A percentile compares a stretch with the other conserved stretches of the same genome.
Conservation (phyloP, 495 filamentous ascomycete genomes). For the Podospora comata region DNA sequence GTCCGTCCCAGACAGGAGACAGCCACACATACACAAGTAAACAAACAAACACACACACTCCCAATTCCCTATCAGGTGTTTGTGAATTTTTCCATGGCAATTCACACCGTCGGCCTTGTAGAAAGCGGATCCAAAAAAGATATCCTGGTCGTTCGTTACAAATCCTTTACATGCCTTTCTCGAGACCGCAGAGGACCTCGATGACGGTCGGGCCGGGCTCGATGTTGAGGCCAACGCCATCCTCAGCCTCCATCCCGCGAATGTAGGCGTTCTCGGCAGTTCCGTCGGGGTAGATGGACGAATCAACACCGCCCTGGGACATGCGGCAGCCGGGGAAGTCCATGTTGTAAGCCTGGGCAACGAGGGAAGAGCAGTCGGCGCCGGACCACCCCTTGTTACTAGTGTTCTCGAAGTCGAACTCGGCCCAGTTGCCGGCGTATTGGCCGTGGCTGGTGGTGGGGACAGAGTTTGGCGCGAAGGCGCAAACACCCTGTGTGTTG, state of each 20-base stretch:
- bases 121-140: constrained; percentile 15
- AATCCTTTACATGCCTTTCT: neutral
- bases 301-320: constrained; percentile 32
- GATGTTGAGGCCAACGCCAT: constrained; percentile 40
- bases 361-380: constrained; percentile 38
- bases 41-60: constrained; percentile 11
- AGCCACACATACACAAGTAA: constrained; percentile 11
- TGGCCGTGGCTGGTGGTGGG: constrained; percentile 29
- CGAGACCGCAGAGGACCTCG: constrained; percentile 29
- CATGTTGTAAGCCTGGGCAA: constrained; percentile 31
- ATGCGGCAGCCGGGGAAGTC: constrained; percentile 36
- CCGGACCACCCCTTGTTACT: constrained; percentile 40
- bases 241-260: constrained; percentile 34
- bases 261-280: constrained; percentile 36
- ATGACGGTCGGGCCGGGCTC: constrained; percentile 18
- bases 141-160: neutral
- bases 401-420: constrained; percentile 36
- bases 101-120: constrained; percentile 23
- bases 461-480: constrained; percentile 26
- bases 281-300: constrained; percentile 34
- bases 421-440: constrained; percentile 36
- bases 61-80: constrained; percentile 25
- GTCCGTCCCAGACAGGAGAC: constrained; percentile 4
- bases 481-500: constrained; percentile 39
- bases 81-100: constrained; percentile 3